These are phyloP conservation scores for Parachlorella kessleri DNA, from an alignment of 139 green algal species.

Conservation along the genomic window DNA sequence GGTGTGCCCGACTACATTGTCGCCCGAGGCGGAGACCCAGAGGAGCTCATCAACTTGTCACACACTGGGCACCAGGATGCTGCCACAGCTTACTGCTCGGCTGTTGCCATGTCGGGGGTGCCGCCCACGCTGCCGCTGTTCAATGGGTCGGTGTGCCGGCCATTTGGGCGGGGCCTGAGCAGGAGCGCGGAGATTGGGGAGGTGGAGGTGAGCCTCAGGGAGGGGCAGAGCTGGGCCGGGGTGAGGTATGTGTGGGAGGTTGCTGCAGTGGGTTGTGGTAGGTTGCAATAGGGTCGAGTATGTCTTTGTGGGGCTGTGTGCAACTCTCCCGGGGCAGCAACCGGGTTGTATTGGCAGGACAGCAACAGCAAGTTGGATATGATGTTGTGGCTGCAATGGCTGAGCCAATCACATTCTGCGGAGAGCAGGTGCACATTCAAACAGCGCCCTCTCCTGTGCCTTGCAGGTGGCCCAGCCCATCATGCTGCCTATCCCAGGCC, in stretches of 20 bases:
- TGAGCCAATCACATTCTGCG: too few species aligned
- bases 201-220: slow-evolving; percentile 6
- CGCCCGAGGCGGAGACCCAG: slow-evolving; percentile 29
- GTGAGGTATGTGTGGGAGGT: too few species aligned
- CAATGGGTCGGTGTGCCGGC: slow-evolving; percentile 79
- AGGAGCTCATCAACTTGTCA: not conserved
- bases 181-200: not conserved
- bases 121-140: slow-evolving; percentile 78
- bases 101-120: slow-evolving; percentile 64
- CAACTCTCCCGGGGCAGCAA: too few species aligned
- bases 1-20: slow-evolving; percentile 93
- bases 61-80: slow-evolving; percentile 16
- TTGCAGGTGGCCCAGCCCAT: slow-evolving; percentile 75
- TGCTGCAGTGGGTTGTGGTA: too few species aligned
- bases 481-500: slow-evolving; percentile 71
- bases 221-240: too few species aligned
- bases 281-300: too few species aligned
- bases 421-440: too few species aligned
- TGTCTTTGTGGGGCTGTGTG: too few species aligned
- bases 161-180: not conserved
- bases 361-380: too few species aligned
- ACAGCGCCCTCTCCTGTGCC: not conserved
- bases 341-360: too few species aligned
- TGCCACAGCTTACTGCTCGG: not conserved
- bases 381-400: too few species aligned